Evolutionary conservation across 345 rosid genomes (phyloP).

Genomic region (Angophora floribunda): DNA sequence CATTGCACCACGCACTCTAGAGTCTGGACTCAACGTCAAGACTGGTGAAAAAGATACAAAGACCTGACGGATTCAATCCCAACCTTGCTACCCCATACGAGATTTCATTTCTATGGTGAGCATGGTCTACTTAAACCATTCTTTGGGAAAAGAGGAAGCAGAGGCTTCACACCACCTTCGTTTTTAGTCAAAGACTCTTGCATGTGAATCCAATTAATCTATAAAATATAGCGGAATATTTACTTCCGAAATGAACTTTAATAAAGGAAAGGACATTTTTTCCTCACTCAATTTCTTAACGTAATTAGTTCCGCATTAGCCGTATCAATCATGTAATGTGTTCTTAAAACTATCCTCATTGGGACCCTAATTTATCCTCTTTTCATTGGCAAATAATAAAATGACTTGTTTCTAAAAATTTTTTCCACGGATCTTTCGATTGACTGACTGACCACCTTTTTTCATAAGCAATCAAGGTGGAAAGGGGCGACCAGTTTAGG

Average conservation of each 20-base stretch:
- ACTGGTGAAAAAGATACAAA: neutral
- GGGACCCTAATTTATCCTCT: neutral
- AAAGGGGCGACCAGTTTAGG: neutral
- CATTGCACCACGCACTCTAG: neutral
- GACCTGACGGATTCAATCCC: neutral
- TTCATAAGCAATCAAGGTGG: neutral
- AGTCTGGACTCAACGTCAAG: neutral
- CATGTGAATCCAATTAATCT: neutral
- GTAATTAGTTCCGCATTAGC: neutral
- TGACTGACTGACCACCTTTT: neutral
- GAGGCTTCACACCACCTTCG: neutral
- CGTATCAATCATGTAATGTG: neutral
- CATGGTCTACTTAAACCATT: neutral
- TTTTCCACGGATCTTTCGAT: neutral
- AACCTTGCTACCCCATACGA: neutral
- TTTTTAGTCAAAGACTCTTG: neutral
- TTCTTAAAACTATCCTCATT: neutral
- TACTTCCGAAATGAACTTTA: neutral
- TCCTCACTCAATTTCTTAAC: neutral
- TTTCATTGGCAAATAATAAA: neutral
- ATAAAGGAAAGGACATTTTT: neutral
- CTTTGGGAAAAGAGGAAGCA: neutral
- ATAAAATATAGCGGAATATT: neutral
- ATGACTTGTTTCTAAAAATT: neutral
- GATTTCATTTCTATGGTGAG: neutral